phyloP scores from a whole-genome alignment of 2,329 filamentous ascomycete species.

The Fusarium xyrophilum region DNA sequence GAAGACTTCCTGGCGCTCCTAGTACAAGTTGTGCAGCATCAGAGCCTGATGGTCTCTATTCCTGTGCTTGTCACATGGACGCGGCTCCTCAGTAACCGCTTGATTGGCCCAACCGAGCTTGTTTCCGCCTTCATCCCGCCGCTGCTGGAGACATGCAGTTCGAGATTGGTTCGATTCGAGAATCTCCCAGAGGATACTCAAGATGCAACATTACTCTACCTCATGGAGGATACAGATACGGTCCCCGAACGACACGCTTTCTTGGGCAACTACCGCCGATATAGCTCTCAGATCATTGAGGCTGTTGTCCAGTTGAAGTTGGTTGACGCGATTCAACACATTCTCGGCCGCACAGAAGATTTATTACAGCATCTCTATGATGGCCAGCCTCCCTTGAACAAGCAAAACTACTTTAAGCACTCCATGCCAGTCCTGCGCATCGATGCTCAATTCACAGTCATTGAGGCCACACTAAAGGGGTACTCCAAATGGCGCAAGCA shows the following conservation, averaged over 20 bases:
- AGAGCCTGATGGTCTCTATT: conserved; percentile 91
- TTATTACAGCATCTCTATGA: conserved; percentile 79
- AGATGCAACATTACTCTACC: conserved; percentile 79
- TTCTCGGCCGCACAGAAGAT: conserved; percentile 79
- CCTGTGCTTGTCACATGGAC: conserved; percentile 91
- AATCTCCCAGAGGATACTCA: conserved; percentile 81
- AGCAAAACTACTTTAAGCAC: conserved; percentile 69
- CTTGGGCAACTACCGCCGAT: conserved; percentile 91
- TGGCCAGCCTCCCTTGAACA: conserved; percentile 69
- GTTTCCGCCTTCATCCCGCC: conserved; percentile 71
- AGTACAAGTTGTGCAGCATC: conserved; percentile 78
- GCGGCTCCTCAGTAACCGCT: conserved; percentile 74
- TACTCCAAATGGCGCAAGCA: conserved; percentile 76
- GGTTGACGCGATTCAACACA: conserved; percentile 84
- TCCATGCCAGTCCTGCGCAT: conserved; percentile 77
- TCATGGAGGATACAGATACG: conserved; percentile 94
- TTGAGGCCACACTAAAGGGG: conserved; percentile 87
- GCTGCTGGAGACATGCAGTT: conserved; percentile 82
- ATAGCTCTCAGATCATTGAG: conserved; percentile 87
- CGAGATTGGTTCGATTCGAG: conserved; percentile 87
- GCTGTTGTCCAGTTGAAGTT: conserved; percentile 81
- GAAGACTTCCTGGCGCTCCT: conserved; percentile 81
- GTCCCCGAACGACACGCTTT: conserved; percentile 94
- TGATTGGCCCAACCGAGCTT: conserved; percentile 70
- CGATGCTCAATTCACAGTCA: conserved; percentile 88